Evolutionary conservation across 2,329 filamentous ascomycete species (phyloP).

Genomic region (Conoideocrella luteorostrata): DNA sequence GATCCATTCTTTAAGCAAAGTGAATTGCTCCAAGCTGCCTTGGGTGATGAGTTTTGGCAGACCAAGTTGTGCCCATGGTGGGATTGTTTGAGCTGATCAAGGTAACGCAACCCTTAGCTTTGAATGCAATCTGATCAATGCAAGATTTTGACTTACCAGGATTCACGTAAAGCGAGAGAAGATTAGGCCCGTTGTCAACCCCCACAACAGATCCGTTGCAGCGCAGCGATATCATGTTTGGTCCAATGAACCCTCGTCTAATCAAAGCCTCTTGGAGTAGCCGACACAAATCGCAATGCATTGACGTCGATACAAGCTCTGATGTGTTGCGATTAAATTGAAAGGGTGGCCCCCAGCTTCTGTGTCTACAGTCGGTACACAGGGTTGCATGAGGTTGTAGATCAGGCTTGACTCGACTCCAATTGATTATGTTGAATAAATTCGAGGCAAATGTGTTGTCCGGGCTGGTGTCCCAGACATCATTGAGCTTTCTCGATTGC

Average conservation of each 20-base stretch:
- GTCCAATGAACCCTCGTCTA: background rate
- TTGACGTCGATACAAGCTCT: background rate
- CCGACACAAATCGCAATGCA: background rate
- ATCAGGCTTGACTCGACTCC: background rate
- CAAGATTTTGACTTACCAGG: background rate
- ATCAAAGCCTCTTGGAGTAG: background rate
- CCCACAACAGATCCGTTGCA: background rate
- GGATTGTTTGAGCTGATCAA: background rate
- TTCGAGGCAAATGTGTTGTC: background rate
- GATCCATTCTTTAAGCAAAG: background rate
- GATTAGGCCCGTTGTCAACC: background rate
- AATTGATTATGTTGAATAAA: background rate
- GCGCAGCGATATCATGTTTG: background rate
- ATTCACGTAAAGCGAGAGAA: background rate
- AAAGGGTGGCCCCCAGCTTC: too few species aligned
- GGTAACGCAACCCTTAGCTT: background rate
- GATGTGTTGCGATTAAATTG: background rate
- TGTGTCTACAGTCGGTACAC: background rate
- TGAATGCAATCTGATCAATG: background rate
- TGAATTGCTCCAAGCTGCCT: background rate
- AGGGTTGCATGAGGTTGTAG: background rate
- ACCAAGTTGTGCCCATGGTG: background rate
- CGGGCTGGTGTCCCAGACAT: background rate
- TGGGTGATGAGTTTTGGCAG: background rate
- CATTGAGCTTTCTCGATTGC: background rate